Conservation (phyloP, 2,329 filamentous ascomycete genomes). For the Nectriaceae sp. region DNA sequence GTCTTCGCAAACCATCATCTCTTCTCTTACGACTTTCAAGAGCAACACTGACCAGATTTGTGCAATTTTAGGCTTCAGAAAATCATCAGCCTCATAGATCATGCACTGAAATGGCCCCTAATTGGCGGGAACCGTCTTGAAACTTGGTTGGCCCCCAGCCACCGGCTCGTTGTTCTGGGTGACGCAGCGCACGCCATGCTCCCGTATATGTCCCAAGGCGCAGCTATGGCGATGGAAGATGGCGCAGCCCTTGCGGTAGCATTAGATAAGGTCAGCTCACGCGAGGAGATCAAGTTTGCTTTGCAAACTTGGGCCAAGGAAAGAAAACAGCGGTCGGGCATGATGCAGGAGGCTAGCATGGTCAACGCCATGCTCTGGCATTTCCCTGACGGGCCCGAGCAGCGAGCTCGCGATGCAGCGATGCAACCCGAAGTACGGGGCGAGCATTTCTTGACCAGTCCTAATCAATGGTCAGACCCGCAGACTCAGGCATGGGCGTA, state of each 20-base stretch:
- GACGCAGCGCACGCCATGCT: constrained; percentile 47
- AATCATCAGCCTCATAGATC: constrained; percentile 37
- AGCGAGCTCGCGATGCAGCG: constrained; percentile 42
- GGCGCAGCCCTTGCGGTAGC: constrained; percentile 38
- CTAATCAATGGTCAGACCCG: constrained; percentile 52
- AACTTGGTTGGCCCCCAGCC: constrained; percentile 29
- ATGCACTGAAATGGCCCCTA: constrained; percentile 37
- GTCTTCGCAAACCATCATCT: not conserved
- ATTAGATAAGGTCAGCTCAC: constrained; percentile 29
- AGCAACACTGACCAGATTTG: no score
- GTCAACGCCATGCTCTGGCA: constrained; percentile 52
- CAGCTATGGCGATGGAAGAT: constrained; percentile 47
- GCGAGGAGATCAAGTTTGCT: constrained; percentile 29
- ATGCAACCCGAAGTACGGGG: constrained; percentile 44
- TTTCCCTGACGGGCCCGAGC: constrained; percentile 43
- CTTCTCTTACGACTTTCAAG: no score
- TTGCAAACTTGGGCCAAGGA: constrained; percentile 41
- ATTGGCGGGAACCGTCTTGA: constrained; percentile 27
- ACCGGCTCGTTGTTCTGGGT: constrained; percentile 40
- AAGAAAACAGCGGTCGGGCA: constrained; percentile 33
- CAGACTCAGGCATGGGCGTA: constrained; percentile 49
- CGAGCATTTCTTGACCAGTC: constrained; percentile 36
- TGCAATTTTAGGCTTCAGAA: constrained; percentile 29
- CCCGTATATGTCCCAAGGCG: constrained; percentile 46
- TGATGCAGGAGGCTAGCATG: constrained; percentile 46